These are phyloP conservation scores for Aphelidium insulamus DNA, from an alignment of 371 early-diverging fungal genomes.

Conservation along the genomic window DNA sequence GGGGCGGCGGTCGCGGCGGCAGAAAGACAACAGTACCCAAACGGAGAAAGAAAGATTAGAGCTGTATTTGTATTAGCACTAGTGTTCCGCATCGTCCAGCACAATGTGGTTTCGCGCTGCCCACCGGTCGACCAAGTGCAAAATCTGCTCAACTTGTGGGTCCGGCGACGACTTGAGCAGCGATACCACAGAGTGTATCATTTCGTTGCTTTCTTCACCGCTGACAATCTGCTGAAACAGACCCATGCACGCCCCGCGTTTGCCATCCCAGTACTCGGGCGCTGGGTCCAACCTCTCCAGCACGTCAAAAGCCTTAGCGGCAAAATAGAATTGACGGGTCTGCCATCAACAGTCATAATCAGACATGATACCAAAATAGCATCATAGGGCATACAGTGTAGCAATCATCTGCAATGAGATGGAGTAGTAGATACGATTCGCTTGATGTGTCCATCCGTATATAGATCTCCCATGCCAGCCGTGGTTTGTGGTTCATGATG, in stretches of 20 bases:
- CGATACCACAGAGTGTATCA: slow-evolving; percentile 13
- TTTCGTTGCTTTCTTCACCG: background rate
- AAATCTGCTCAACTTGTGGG: slow-evolving; percentile 25
- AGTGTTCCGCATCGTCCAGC: too few species aligned
- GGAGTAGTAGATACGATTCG: slow-evolving; percentile 24
- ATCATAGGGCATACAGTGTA: slow-evolving; percentile 12
- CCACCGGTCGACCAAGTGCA: slow-evolving; percentile 10
- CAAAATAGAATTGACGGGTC: slow-evolving; percentile 16
- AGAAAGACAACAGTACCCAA: too few species aligned
- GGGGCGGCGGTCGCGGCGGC: too few species aligned
- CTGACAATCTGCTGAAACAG: slow-evolving; percentile 12
- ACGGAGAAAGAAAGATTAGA: too few species aligned
- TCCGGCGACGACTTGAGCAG: slow-evolving; percentile 20
- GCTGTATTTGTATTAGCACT: too few species aligned
- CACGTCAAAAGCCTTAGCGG: slow-evolving; percentile 30
- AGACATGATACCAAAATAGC: slow-evolving; percentile 2
- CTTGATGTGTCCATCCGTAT: slow-evolving; percentile 28
- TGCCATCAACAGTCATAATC: slow-evolving; percentile 1
- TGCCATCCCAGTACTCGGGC: slow-evolving; percentile 32
- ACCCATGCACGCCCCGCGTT: slow-evolving; percentile 26
- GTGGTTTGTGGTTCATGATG: slow-evolving; percentile 25
- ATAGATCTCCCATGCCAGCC: slow-evolving; percentile 26
- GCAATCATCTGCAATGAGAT: slow-evolving; percentile 25
- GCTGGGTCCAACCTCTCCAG: slow-evolving; percentile 24
- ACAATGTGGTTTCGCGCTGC: too few species aligned